A percentile compares a stretch with the other conserved stretches of the same genome.
phyloP scores from a whole-genome alignment of 2,329 filamentous ascomycete genomes.

The Ophiostoma australiae region DNA sequence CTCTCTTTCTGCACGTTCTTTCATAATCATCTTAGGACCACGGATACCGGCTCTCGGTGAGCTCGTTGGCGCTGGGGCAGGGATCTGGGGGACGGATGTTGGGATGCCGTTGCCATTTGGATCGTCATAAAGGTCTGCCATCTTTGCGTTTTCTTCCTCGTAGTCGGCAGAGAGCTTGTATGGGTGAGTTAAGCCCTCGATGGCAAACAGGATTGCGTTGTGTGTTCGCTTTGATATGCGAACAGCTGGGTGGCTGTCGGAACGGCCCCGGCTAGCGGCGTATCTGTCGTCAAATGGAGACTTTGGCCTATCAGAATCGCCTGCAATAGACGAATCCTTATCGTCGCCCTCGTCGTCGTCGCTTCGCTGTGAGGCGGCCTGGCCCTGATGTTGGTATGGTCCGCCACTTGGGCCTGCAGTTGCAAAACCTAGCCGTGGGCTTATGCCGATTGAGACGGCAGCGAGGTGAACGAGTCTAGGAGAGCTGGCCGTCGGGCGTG shows the following conservation, averaged over 20 bases:
- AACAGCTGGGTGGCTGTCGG: constrained; percentile 44
- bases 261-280: constrained; percentile 34
- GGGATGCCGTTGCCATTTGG: constrained; percentile 49
- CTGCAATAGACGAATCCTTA: constrained; percentile 32
- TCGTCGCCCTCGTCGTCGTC: constrained; percentile 28
- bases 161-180: constrained; percentile 77
- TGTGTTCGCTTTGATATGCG: constrained; percentile 79
- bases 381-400: constrained; percentile 27
- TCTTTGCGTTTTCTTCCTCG: constrained; percentile 82
- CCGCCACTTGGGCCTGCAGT: constrained; percentile 30
- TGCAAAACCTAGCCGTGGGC: constrained; percentile 37
- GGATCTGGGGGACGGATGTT: constrained; percentile 41
- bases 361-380: constrained; percentile 37
- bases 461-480: constrained; percentile 42
- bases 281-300: constrained; percentile 14
- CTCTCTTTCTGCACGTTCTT: constrained; percentile 73
- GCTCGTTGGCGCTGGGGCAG: constrained; percentile 48
- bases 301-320: constrained; percentile 18
- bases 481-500: constrained; percentile 14
- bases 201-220: constrained; percentile 83
- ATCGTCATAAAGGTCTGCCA: constrained; percentile 67
- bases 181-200: constrained; percentile 81
- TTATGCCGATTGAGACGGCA: constrained; percentile 46
- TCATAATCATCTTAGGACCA: constrained; percentile 88
- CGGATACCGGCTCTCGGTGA: constrained; percentile 62